Conservation (phyloP, 1,284 basidiomycete species). For the Crepidotus sp. region DNA sequence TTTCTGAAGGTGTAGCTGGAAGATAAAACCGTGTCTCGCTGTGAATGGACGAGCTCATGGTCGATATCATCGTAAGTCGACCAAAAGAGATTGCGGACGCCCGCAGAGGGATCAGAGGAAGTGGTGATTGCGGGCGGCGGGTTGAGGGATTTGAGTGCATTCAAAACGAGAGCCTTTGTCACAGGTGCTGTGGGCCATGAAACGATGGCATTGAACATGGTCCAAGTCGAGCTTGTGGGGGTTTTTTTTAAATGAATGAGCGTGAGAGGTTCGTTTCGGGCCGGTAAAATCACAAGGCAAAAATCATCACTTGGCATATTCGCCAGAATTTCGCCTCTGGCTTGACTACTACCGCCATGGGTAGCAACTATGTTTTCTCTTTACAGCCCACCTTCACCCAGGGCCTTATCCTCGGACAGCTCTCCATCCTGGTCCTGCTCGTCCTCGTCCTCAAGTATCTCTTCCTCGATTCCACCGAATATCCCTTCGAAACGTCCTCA, state of each 20-base stretch:
- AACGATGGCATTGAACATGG: slow-evolving; percentile 38
- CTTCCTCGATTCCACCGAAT: slow-evolving; percentile 62
- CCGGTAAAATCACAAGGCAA: background rate
- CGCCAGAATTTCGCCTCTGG: background rate
- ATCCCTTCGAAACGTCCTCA: slow-evolving; percentile 43
- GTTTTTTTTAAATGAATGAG: no score
- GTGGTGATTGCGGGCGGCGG: slow-evolving; percentile 25
- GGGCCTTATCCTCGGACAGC: slow-evolving; percentile 70
- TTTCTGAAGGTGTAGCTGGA: slow-evolving; percentile 81
- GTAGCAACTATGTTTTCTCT: slow-evolving; percentile 55
- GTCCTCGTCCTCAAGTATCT: slow-evolving; percentile 70
- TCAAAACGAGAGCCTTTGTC: slow-evolving; percentile 59
- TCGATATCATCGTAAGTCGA: slow-evolving; percentile 77
- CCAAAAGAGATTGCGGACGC: slow-evolving; percentile 45
- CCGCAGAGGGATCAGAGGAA: slow-evolving; percentile 10
- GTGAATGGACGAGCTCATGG: slow-evolving; percentile 57
- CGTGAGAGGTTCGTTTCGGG: no score
- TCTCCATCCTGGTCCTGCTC: slow-evolving; percentile 66
- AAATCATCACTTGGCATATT: no score
- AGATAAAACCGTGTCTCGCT: slow-evolving; percentile 48
- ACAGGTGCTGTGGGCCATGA: slow-evolving; percentile 75
- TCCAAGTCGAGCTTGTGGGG: background rate
- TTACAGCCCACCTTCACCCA: slow-evolving; percentile 79
- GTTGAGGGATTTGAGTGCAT: slow-evolving; percentile 42
- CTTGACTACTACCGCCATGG: slow-evolving; percentile 32